Conservation (phyloP, 352 stramenopile species). For the Pythium sp. region DNA sequence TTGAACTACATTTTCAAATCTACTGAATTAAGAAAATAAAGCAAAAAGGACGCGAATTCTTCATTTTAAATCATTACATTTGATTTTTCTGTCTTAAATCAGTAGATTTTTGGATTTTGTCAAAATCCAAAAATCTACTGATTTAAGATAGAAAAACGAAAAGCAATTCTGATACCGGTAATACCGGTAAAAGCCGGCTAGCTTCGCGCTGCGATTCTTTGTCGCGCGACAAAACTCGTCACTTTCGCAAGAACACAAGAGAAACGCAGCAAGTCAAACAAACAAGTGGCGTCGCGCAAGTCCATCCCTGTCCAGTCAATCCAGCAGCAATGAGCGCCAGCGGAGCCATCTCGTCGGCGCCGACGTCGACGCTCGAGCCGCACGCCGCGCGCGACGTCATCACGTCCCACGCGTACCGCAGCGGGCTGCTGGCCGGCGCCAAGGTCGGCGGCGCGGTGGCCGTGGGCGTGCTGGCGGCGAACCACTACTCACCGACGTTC, state of each 20-base stretch:
- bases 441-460: conserved; percentile 25
- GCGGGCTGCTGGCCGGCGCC: conserved; percentile 49
- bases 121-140: no score
- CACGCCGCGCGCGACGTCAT: conserved; percentile 65
- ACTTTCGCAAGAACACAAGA: not conserved
- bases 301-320: not conserved
- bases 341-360: conserved; percentile 13
- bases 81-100: no score
- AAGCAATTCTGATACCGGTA: no score
- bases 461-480: conserved; percentile 33
- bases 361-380: conserved; percentile 28
- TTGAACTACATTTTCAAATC: no score
- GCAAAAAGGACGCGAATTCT: no score
- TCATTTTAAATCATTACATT: no score
- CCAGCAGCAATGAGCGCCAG: conserved; percentile 10
- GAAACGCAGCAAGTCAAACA: not conserved
- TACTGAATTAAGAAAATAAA: no score
- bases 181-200: no score
- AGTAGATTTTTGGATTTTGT: no score
- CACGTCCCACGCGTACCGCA: conserved; percentile 61
- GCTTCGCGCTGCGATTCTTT: no score
- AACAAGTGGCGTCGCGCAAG: not conserved
- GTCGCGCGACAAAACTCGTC: not conserved
- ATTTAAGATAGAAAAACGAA: no score
- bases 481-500: conserved; percentile 69